Evolutionary conservation across 148 eudicot species (phyloP).

Genomic region (Fagopyrum esculentum): DNA sequence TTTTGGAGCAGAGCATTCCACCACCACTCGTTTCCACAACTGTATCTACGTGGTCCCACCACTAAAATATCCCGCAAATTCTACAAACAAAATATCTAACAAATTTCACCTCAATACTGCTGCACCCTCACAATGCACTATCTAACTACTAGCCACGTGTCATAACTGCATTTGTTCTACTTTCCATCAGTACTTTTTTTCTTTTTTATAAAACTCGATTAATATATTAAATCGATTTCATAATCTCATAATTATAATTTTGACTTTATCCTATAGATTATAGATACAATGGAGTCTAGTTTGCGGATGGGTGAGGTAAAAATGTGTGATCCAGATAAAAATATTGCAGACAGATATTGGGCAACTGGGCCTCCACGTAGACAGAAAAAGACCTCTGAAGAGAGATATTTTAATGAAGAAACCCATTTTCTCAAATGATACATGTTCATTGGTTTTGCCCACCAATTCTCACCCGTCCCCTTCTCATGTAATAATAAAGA

Average conservation of each 20-base stretch:
- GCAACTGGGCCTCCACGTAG: background rate
- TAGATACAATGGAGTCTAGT: too few relatives aligned
- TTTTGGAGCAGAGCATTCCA: background rate
- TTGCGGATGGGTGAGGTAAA: too few relatives aligned
- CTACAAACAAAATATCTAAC: background rate
- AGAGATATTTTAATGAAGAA: background rate
- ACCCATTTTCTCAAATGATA: background rate
- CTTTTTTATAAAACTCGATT: too few relatives aligned
- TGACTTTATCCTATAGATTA: too few relatives aligned
- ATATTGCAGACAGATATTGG: background rate
- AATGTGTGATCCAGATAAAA: too few relatives aligned
- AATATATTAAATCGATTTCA: too few relatives aligned
- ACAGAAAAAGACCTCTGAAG: background rate
- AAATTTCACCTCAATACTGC: background rate
- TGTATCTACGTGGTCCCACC: background rate
- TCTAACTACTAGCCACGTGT: too few relatives aligned
- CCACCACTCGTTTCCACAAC: background rate
- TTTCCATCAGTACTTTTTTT: too few relatives aligned
- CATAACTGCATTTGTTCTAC: too few relatives aligned
- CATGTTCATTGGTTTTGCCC: background rate
- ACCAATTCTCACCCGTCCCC: background rate
- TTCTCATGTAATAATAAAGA: background rate
- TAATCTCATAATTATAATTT: too few relatives aligned
- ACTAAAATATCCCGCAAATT: constrained; percentile 1
- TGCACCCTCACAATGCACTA: too few relatives aligned